Percentiles rank a stretch among this genome's conserved stretches.
These are phyloP conservation scores for Leptographium wingfieldii DNA, from an alignment of 2,329 filamentous ascomycete species.

Conservation along the genomic window DNA sequence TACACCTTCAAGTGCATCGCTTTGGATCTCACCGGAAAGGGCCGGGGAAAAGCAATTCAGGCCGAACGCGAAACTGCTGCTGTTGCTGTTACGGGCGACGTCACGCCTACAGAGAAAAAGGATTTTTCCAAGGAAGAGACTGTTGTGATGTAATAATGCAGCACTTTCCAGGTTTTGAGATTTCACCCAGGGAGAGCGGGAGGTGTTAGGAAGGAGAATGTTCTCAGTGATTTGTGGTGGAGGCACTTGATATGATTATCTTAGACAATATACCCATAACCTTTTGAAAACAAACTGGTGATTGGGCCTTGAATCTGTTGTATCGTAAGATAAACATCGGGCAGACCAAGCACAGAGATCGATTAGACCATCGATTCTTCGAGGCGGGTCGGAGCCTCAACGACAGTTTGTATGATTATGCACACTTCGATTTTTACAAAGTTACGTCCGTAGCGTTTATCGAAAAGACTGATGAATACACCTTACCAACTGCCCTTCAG, in stretches of 20 bases:
- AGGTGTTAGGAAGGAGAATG: background rate
- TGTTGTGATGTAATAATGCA: background rate
- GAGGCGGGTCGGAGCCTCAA: no score
- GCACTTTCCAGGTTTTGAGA: no score
- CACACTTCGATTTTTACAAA: background rate
- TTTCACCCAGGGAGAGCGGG: background rate
- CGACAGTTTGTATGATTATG: no score
- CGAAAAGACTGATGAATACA: background rate
- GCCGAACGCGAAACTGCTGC: background rate
- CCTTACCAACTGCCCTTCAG: conserved; percentile 9
- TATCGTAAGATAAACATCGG: background rate
- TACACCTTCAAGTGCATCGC: conserved; percentile 49
- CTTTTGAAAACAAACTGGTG: background rate
- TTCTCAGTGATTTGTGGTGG: background rate
- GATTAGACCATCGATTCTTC: background rate
- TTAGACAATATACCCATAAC: background rate
- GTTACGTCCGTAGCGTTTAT: background rate
- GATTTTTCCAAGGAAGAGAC: background rate
- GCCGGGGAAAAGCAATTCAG: conserved; percentile 14
- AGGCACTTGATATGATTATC: background rate
- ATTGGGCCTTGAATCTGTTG: background rate
- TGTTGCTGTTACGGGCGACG: conserved; percentile 6
- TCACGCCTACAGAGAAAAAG: conserved; percentile 13
- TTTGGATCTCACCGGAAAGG: conserved; percentile 41
- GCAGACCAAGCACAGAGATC: background rate